phyloP scores from a whole-genome alignment of 1,139 yeast species.

The Hanseniaspora sp. region DNA sequence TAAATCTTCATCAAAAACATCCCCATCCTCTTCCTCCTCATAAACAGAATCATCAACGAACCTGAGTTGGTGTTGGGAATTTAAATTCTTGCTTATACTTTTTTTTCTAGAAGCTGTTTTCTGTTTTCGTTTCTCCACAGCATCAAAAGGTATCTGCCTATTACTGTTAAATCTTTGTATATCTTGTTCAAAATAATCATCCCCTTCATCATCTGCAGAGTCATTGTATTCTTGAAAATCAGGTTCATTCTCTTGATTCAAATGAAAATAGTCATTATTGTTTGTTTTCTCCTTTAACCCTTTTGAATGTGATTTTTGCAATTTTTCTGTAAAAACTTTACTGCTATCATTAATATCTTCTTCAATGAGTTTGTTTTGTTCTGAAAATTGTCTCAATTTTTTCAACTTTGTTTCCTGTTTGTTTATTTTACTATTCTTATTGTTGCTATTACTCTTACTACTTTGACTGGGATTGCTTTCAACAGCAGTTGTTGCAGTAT shows the following conservation, averaged over 20 bases:
- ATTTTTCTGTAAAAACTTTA: neutral
- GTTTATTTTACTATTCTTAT: neutral
- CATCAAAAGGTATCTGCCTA: neutral
- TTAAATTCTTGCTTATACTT: neutral
- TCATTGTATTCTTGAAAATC: neutral
- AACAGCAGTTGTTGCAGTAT: constrained; percentile 13
- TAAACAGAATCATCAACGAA: constrained; percentile 4
- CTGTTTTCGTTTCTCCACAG: neutral
- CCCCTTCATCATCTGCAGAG: neutral
- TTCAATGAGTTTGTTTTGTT: neutral
- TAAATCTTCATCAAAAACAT: constrained; percentile 1
- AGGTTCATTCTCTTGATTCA: neutral
- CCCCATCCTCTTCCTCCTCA: neutral
- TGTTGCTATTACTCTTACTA: neutral
- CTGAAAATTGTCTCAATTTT: constrained; percentile 11
- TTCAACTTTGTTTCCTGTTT: constrained; percentile 6
- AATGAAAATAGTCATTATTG: neutral
- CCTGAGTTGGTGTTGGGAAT: neutral
- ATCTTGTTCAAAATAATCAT: neutral
- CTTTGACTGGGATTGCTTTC: constrained; percentile 6
- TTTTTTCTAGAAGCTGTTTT: neutral
- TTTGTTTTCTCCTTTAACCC: neutral
- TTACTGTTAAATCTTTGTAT: neutral
- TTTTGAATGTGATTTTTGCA: neutral
- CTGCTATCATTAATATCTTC: neutral